Evolutionary conservation across 192 early-diverging fungal species (phyloP).

Genomic region (Helicostylum pulchrum): DNA sequence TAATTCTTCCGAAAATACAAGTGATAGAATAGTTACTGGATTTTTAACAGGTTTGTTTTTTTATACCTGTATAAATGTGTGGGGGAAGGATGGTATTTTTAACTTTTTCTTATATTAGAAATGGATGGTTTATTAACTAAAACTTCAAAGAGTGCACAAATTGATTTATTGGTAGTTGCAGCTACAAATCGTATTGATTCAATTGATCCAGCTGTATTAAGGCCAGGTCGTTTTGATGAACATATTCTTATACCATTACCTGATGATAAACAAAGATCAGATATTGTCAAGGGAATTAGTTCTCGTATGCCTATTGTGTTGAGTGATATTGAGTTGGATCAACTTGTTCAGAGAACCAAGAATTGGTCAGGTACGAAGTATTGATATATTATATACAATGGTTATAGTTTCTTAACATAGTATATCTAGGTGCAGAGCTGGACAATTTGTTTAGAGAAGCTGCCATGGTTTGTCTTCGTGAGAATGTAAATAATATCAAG

Average conservation of each 20-base stretch:
- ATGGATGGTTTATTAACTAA: slow-evolving; percentile 71
- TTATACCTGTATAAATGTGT: background rate
- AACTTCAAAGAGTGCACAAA: slow-evolving; percentile 28
- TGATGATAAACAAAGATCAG: slow-evolving; percentile 53
- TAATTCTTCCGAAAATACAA: slow-evolving; percentile 73
- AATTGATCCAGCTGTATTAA: slow-evolving; percentile 78
- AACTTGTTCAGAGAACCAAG: slow-evolving; percentile 48
- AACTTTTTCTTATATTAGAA: slow-evolving; percentile 43
- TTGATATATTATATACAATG: too few relatives aligned
- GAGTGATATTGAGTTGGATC: slow-evolving; percentile 37
- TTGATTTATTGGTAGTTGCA: slow-evolving; percentile 67
- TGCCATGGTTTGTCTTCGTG: slow-evolving; percentile 61
- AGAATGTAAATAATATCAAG: slow-evolving; percentile 51
- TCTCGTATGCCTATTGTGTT: slow-evolving; percentile 54
- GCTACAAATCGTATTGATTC: slow-evolving; percentile 73
- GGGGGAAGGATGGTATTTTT: background rate
- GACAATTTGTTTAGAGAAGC: slow-evolving; percentile 84
- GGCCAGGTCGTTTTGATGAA: slow-evolving; percentile 84
- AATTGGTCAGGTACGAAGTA: slow-evolving; percentile 56
- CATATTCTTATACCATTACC: slow-evolving; percentile 65
- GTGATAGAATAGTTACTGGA: slow-evolving; percentile 85
- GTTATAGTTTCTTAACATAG: background rate
- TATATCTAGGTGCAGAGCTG: slow-evolving; percentile 67
- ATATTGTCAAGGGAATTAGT: slow-evolving; percentile 57
- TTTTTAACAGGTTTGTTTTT: slow-evolving; percentile 61